Evolutionary conservation across 495 filamentous ascomycete species (phyloP).

Genomic region (Darksidea phi): DNA sequence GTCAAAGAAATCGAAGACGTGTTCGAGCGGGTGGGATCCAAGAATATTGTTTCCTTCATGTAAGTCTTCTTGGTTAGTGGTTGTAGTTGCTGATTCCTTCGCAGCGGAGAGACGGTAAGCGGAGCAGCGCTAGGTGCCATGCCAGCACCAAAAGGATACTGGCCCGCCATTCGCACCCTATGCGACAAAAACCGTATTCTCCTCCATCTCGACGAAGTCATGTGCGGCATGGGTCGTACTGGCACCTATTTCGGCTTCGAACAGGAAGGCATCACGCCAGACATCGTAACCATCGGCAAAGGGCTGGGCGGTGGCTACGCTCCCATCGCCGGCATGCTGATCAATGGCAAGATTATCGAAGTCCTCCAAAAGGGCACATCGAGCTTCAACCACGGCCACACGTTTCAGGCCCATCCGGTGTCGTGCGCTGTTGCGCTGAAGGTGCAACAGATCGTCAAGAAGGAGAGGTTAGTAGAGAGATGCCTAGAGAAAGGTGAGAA

Average conservation of each 20-base stretch:
- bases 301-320: constrained; percentile 47
- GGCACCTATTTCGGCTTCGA: constrained; percentile 48
- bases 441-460: constrained; percentile 53
- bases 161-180: constrained; percentile 42
- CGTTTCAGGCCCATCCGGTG: constrained; percentile 60
- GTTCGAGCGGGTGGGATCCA: constrained; percentile 66
- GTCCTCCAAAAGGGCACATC: constrained; percentile 41
- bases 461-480: constrained; percentile 52
- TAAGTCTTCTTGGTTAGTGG: constrained; percentile 48
- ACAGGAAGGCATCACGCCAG: constrained; percentile 43
- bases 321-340: constrained; percentile 45
- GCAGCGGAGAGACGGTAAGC: constrained; percentile 56
- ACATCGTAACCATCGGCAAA: constrained; percentile 49
- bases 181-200: constrained; percentile 49
- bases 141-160: constrained; percentile 45
- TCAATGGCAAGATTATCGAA: constrained; percentile 42
- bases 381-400: constrained; percentile 57
- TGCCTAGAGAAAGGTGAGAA: constrained; percentile 48
- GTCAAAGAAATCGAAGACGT: constrained; percentile 67
- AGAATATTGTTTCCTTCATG: constrained; percentile 40
- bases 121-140: constrained; percentile 52
- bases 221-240: constrained; percentile 47
- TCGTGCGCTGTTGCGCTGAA: constrained; percentile 57
- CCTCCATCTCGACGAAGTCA: constrained; percentile 50
- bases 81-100: constrained; percentile 58